phyloP scores from a whole-genome alignment of 495 filamentous ascomycete genomes.

The Corynascus novoguineensis region DNA sequence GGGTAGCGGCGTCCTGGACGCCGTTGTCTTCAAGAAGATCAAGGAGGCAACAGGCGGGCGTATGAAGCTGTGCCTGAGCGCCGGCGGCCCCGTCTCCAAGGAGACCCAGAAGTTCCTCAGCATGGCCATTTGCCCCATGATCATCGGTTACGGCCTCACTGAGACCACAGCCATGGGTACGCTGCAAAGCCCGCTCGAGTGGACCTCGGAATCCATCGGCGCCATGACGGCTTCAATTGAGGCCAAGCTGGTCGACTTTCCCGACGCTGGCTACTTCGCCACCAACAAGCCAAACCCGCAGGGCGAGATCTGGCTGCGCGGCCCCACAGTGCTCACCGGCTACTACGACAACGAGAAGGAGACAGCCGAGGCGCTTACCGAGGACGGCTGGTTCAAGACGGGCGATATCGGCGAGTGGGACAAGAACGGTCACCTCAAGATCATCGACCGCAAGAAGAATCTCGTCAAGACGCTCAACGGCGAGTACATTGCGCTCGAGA shows the following conservation, averaged over 20 bases:
- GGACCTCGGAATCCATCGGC: conserved; percentile 78
- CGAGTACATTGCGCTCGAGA: conserved; percentile 98
- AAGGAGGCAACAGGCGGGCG: conserved; percentile 85
- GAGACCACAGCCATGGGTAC: conserved; percentile 94
- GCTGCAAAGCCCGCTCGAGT: conserved; percentile 82
- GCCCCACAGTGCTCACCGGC: conserved; percentile 61
- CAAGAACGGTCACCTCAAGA: conserved; percentile 68
- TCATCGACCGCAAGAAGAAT: conserved; percentile 99
- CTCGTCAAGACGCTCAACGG: conserved; percentile 92
- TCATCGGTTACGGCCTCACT: conserved; percentile 91
- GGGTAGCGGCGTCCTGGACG: conserved; percentile 64
- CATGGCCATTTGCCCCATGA: conserved; percentile 83
- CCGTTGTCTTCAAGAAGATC: conserved; percentile 81
- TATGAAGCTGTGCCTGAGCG: conserved; percentile 77
- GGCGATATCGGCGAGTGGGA: conserved; percentile 94
- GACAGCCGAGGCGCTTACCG: conserved; percentile 65
- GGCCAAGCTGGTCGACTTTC: conserved; percentile 91
- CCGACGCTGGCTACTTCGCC: conserved; percentile 85
- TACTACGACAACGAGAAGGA: conserved; percentile 84
- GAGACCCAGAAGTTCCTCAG: conserved; percentile 86
- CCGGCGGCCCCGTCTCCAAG: conserved; percentile 78
- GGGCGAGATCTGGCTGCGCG: conserved; percentile 91
- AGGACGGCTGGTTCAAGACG: conserved; percentile 93
- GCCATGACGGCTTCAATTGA: conserved; percentile 77
- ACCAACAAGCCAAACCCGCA: conserved; percentile 84